Percentiles rank a stretch among this genome's conserved stretches.
phyloP scores from a whole-genome alignment of 2,329 filamentous ascomycete genomes.

The Penicillium glabrum region DNA sequence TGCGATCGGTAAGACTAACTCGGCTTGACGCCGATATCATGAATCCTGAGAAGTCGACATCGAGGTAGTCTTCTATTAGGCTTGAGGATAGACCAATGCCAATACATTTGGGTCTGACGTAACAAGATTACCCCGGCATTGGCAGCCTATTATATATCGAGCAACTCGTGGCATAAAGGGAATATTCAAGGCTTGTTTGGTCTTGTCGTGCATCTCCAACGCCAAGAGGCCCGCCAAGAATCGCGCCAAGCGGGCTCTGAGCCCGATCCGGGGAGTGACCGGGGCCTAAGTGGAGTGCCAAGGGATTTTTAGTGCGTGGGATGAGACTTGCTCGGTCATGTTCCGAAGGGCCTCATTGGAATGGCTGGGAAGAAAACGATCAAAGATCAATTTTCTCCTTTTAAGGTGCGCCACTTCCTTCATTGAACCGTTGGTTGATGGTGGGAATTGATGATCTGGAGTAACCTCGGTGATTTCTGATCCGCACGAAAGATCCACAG shows the following conservation, averaged over 20 bases:
- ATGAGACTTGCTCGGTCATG: not conserved
- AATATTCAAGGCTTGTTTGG: constrained; percentile 8
- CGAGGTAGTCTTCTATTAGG: not conserved
- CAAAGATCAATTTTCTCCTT: not conserved
- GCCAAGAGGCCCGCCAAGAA: constrained; percentile 6
- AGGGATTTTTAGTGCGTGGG: not conserved
- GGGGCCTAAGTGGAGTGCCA: not conserved
- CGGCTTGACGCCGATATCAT: not conserved
- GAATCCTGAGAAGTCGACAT: not conserved
- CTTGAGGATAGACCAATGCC: not conserved
- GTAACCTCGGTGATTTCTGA: not conserved
- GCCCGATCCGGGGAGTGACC: not conserved
- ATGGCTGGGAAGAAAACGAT: not conserved
- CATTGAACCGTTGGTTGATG: not conserved
- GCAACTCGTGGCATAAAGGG: not conserved
- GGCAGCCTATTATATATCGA: constrained; percentile 1
- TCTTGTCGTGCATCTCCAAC: not conserved
- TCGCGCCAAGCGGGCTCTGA: not conserved
- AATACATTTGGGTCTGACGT: not conserved
- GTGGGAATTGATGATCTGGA: not conserved
- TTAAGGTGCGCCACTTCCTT: not conserved
- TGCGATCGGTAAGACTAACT: not conserved
- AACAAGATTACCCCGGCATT: not conserved
- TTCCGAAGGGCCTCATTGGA: not conserved
- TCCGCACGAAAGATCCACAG: not conserved